A percentile compares a stretch with the other conserved stretches of the same genome.
Conservation (phyloP, 495 filamentous ascomycete genomes). For the Antarctomyces pellizariae region DNA sequence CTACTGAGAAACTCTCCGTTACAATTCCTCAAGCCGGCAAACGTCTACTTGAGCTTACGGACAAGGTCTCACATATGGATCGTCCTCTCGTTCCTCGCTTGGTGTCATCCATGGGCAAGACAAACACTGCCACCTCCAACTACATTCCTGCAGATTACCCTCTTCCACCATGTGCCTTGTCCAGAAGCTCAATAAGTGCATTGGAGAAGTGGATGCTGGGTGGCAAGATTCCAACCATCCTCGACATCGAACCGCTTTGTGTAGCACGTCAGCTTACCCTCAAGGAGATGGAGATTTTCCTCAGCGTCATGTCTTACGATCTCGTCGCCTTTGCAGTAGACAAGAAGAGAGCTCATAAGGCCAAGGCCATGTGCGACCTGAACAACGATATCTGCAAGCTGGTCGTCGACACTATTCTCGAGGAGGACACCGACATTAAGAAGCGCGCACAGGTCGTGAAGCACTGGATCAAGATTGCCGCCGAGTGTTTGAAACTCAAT, state of each 20-base stretch:
- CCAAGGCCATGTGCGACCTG: conserved; percentile 79
- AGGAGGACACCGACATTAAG: conserved; percentile 67
- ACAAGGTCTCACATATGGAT: conserved; percentile 56
- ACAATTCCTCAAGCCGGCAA: conserved; percentile 55
- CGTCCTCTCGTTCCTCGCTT: conserved; percentile 67
- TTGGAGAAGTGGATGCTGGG: conserved; percentile 54
- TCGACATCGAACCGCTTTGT: conserved; percentile 87
- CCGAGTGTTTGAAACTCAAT: conserved; percentile 65
- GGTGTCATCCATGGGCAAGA: conserved; percentile 75
- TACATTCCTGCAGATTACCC: conserved; percentile 47
- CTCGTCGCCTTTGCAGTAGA: conserved; percentile 88
- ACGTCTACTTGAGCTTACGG: conserved; percentile 51
- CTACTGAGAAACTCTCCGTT: conserved; percentile 39
- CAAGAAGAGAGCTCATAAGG: conserved; percentile 76
- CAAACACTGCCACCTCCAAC: conserved; percentile 43
- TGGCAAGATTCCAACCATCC: conserved; percentile 43
- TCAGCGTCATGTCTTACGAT: conserved; percentile 78
- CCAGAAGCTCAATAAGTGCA: conserved; percentile 49
- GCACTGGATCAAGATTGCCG: conserved; percentile 93
- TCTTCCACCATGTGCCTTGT: conserved; percentile 41
- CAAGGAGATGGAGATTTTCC: conserved; percentile 84
- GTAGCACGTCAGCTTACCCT: conserved; percentile 82
- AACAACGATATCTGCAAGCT: conserved; percentile 82
- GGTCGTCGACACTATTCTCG: conserved; percentile 86
- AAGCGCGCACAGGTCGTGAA: conserved; percentile 81